Evolutionary conservation across 129 eudicot genomes (phyloP), one percentile per base, ranked within the genome.

Genomic region (Pulicaria dysenterica): DNA sequence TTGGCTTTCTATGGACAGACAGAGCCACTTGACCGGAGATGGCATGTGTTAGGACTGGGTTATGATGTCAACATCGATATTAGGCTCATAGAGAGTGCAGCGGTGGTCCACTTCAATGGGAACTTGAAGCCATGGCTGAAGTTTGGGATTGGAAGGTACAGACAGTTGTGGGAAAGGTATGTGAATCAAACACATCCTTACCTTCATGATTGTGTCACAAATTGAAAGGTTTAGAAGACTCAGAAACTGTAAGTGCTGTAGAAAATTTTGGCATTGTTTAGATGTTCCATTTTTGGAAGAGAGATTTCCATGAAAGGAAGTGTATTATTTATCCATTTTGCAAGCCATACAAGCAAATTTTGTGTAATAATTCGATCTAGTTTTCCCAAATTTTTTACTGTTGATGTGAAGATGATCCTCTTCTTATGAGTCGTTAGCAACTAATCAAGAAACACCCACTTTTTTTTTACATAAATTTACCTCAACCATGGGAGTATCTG

Each of bases 51-150:
- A 8, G 96, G 97, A 57, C 81, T 92, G 16, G 97, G 97, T 42
- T 92, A 83, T 38, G 94, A 92, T 60, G 72, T 79, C 44, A 89
- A 82, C 68, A 83, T 92, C 49, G 96, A 92, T 74, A 89, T 72
- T 81, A 81, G 97, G 56, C 82, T 92, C 43, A 92, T 92, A 37
- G 96, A 89, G 58, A 92, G 89, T 82, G 97, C 96, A 42, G 97
- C 97, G 3, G 97, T 89, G 15, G 60, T 92, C 79, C 97, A 92
- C 80, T 92, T 80, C 60, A 91, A 88, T 14, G 98, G 98, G 74
- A 81, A 85, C 60, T 69, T 92, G 98, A 92, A 92, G 83, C 98
- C 98, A 2, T 92, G 97, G 97, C 81, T 88, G n/a, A 91, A 89
- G 81, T 57, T 84, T 74, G 86, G 85, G 51, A 83, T 91, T 42